These are phyloP conservation scores for Fusarium albosuccineum DNA, from an alignment of 2,329 filamentous ascomycete species.

Conservation along the genomic window DNA sequence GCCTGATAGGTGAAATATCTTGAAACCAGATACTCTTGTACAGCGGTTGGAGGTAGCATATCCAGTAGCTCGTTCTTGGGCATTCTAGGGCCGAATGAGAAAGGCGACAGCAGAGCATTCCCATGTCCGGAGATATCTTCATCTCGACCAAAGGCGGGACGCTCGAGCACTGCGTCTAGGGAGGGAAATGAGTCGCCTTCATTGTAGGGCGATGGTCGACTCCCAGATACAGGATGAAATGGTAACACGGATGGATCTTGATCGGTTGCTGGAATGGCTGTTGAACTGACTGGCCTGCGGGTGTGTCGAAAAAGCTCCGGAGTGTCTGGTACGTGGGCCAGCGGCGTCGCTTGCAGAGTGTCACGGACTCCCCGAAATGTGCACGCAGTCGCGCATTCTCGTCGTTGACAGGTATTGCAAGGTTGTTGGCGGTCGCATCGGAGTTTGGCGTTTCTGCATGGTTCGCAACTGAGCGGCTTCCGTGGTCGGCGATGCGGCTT, in stretches of 20 bases:
- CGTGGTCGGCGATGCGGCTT: not conserved
- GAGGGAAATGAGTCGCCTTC: too few relatives aligned
- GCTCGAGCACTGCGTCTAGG: too few relatives aligned
- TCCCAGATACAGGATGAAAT: too few relatives aligned
- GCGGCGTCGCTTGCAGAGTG: too few relatives aligned
- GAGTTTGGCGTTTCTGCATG: conserved; percentile 8
- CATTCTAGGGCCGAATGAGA: conserved; percentile 12
- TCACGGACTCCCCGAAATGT: not conserved
- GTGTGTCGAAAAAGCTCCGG: too few relatives aligned
- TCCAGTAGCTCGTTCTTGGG: conserved; percentile 7
- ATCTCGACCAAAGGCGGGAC: too few relatives aligned
- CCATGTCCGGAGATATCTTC: too few relatives aligned
- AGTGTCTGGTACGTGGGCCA: too few relatives aligned
- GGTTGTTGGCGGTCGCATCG: conserved; percentile 11
- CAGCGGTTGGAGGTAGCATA: conserved; percentile 15
- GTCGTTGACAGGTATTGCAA: not conserved
- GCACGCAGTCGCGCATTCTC: not conserved
- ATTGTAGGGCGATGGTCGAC: too few relatives aligned
- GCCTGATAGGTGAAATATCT: conserved; percentile 28
- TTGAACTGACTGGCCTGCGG: too few relatives aligned
- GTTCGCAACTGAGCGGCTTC: conserved; percentile 11
- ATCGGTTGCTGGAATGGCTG: too few relatives aligned
- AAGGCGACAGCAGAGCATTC: not conserved
- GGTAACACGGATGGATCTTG: too few relatives aligned
- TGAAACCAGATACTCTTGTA: conserved; percentile 28